Conservation (phyloP, 2,329 filamentous ascomycete species). For the Cladosporium sp. region DNA sequence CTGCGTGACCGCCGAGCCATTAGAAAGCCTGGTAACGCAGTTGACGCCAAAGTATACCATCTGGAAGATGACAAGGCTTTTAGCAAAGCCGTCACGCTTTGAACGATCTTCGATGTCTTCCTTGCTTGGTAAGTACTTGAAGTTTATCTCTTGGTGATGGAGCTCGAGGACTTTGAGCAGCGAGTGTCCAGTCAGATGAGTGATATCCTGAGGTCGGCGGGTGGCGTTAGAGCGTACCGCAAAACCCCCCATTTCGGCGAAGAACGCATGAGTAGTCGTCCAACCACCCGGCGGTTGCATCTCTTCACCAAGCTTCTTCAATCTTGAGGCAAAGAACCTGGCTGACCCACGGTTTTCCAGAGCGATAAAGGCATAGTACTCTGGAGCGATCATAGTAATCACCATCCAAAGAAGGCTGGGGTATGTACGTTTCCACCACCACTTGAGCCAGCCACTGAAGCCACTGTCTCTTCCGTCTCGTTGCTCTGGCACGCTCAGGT, state of each 20-base stretch:
- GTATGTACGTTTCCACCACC: neutral
- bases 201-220: neutral
- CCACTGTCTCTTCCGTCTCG: neutral
- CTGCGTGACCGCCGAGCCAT: neutral
- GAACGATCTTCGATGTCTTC: slow-evolving; percentile 34
- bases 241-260: slow-evolving; percentile 31
- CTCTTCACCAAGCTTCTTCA: neutral
- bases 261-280: slow-evolving; percentile 30
- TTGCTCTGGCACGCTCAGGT: slow-evolving; percentile 33
- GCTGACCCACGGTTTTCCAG: neutral
- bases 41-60: slow-evolving; percentile 3
- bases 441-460: neutral
- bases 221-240: neutral
- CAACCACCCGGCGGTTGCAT: slow-evolving; percentile 14
- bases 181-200: neutral
- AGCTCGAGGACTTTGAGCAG: neutral
- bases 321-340: neutral
- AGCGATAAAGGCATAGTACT: neutral
- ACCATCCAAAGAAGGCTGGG: neutral
- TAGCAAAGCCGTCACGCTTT: slow-evolving; percentile 35
- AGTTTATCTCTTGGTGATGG: neutral
- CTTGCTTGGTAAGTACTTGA: neutral
- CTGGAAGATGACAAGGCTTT: slow-evolving; percentile 17
- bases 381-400: slow-evolving; percentile 1
- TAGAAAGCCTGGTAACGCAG: neutral